Conservation (phyloP, 805 yeast genomes). For the Monosporozyma unispora region DNA sequence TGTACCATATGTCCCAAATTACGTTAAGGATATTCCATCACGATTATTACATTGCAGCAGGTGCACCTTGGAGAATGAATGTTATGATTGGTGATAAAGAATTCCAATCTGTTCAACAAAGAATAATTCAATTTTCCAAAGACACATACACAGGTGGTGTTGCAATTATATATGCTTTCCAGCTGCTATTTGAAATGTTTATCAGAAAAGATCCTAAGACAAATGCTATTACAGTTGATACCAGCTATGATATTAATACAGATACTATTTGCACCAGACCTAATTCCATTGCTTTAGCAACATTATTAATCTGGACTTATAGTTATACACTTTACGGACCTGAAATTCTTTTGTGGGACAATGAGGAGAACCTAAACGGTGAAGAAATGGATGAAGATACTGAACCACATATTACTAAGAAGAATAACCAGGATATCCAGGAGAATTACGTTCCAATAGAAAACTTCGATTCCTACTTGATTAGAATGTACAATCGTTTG, state of each 20-base stretch:
- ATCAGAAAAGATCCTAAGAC: slow-evolving; percentile 35
- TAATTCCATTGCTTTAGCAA: slow-evolving; percentile 28
- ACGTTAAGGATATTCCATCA: slow-evolving; percentile 64
- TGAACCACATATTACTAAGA: neutral
- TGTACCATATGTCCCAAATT: slow-evolving; percentile 66
- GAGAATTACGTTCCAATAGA: slow-evolving; percentile 32
- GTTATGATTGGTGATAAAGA: slow-evolving; percentile 47
- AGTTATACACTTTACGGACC: slow-evolving; percentile 41
- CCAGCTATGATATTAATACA: slow-evolving; percentile 41
- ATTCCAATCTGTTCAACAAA: slow-evolving; percentile 38
- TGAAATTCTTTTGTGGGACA: slow-evolving; percentile 31
- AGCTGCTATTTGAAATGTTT: slow-evolving; percentile 54
- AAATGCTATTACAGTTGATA: slow-evolving; percentile 2
- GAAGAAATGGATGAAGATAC: neutral
- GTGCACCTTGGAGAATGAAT: slow-evolving; percentile 75
- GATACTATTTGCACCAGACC: slow-evolving; percentile 40
- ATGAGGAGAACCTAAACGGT: neutral
- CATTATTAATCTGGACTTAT: slow-evolving; percentile 42
- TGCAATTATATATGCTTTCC: slow-evolving; percentile 51
- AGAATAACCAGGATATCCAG: slow-evolving; percentile 6
- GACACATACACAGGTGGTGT: slow-evolving; percentile 41
- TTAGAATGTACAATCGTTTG: slow-evolving; percentile 35
- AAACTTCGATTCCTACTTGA: slow-evolving; percentile 42
- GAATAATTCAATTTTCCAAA: slow-evolving; percentile 31
- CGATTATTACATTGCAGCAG: slow-evolving; percentile 71